Base-by-base conservation (phyloP, 2,329 filamentous ascomycete genomes). In the Colletotrichum lentis region DNA sequence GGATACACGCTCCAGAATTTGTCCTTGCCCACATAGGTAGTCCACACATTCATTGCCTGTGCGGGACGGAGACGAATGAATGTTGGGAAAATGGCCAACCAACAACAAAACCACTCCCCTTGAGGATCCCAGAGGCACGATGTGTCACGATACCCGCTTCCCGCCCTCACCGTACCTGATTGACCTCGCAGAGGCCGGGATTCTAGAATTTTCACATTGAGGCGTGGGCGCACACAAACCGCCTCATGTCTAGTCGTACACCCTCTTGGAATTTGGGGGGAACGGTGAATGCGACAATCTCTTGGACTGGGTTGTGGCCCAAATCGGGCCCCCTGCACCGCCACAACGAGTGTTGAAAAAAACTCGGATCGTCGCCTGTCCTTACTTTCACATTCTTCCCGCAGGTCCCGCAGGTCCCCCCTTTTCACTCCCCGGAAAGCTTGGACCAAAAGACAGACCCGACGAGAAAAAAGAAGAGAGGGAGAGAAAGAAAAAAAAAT, bases 351-450 rank as follows among this genome's bases (percentile, higher is more conserved):
- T 39, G 27, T 7, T 31, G 27, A 3, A n/a, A 49, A 64, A 67
- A 68, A 60, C 54, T 68, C 65, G 46, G 55, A 65, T 60, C 62
- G 55, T 65, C 55, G 56, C 62, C 65, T 68, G 62, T 37, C 55
- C 52, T n/a, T 22, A 47, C 22, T 53, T 49, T 43, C 16, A 35
- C 52, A 22, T 10, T 50, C 46, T 24, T 44, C 35, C 47, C 24
- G 14, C 37, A 52, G 18, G 35, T 54, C 44, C 11, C 22, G 12
- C 24, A 20, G 55, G 55, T 47, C 24, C 55, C 41, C 41, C 12
- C 16, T 31, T 37, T 24, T 6, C 41, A 46, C 20, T n/a, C 39
- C 47, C 65, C 41, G 24, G 43, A 41, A 61, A 52, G 58, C 58
- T 52, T 35, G 58, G 58, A 47, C 49, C 39, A 37, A 41, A 55